Percentiles rank a stretch among this genome's conserved stretches.
Conservation (phyloP, 108 stramenopile species). For the Aurantiochytrium sp. region DNA sequence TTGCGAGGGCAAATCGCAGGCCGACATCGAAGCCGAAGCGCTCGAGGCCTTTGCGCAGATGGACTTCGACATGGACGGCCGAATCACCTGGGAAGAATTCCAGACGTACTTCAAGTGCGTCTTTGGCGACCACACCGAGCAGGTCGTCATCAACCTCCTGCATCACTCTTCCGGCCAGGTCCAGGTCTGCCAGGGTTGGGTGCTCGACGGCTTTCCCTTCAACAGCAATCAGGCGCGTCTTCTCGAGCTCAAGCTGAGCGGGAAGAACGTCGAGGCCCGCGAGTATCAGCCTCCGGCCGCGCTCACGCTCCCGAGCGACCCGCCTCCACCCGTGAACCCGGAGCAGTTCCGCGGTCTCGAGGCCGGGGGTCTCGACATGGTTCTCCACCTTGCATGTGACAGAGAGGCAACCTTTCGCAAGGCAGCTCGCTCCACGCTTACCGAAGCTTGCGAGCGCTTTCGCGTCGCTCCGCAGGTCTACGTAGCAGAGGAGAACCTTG, state of each 20-base stretch:
- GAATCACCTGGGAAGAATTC: slow-evolving; percentile 25
- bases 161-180: neutral
- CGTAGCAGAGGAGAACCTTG: neutral
- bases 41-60: slow-evolving; percentile 21
- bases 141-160: neutral
- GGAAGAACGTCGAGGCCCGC: neutral
- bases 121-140: neutral
- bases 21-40: neutral
- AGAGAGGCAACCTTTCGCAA: neutral
- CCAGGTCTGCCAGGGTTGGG: neutral
- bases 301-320: neutral
- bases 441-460: neutral
- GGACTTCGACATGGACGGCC: slow-evolving; percentile 10
- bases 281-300: neutral
- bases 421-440: neutral
- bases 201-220: neutral
- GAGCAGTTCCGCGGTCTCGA: neutral
- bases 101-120: neutral
- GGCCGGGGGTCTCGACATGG: neutral
- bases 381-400: neutral
- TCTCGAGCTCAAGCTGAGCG: neutral
- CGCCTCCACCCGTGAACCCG: neutral
- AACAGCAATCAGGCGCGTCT: neutral
- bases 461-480: neutral
- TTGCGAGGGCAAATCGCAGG: slow-evolving; percentile 1